phyloP scores from a whole-genome alignment of 805 yeast genomes.

The Blastobotrys attinorum region DNA sequence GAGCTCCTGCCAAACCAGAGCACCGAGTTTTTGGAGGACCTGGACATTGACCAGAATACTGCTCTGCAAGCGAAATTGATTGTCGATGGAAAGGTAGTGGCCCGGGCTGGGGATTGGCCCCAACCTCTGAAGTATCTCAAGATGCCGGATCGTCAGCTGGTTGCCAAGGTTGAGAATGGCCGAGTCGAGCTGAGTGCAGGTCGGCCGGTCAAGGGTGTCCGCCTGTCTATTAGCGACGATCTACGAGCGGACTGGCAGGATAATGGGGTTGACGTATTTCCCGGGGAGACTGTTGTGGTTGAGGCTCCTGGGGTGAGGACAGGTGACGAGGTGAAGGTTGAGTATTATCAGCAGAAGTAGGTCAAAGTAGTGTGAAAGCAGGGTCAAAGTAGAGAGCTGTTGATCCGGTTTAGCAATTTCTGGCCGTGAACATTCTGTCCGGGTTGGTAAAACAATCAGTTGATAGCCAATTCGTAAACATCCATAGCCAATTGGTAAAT shows the following conservation, averaged over 20 bases:
- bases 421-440: too few species aligned
- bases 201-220: constrained; percentile 40
- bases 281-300: constrained; percentile 26
- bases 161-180: constrained; percentile 23
- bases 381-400: too few species aligned
- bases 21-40: constrained; percentile 25
- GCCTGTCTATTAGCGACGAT: constrained; percentile 23
- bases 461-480: too few species aligned
- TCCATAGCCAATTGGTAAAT: too few species aligned
- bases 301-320: constrained; percentile 12
- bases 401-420: too few species aligned
- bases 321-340: constrained; percentile 11
- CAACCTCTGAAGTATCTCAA: constrained; percentile 38
- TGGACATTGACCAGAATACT: constrained; percentile 10
- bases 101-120: constrained; percentile 41
- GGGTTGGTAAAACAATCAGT: too few species aligned
- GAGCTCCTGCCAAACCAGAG: constrained; percentile 24
- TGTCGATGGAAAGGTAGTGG: constrained; percentile 20
- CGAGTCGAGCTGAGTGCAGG: constrained; percentile 24
- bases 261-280: constrained; percentile 44
- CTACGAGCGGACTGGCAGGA: constrained; percentile 27
- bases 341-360: constrained; percentile 10
- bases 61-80: constrained; percentile 17
- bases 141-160: constrained; percentile 27
- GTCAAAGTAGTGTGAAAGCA: background rate